Percentiles rank a stretch among this genome's conserved stretches.
phyloP scores from a whole-genome alignment of 371 early-diverging fungal species.

The Phascolomyces articulosus region DNA sequence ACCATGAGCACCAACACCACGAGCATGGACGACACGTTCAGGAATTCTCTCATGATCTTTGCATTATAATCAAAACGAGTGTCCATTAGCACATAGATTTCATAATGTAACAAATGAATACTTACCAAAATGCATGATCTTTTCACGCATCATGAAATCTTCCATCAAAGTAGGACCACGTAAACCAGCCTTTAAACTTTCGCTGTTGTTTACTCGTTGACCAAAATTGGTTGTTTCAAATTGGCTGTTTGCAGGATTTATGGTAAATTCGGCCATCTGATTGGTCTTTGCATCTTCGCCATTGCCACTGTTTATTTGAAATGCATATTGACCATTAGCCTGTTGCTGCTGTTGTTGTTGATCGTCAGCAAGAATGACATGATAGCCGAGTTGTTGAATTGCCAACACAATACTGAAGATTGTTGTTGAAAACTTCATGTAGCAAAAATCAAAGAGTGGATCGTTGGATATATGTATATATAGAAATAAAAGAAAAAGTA shows the following conservation, averaged over 20 bases:
- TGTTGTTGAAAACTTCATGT: neutral
- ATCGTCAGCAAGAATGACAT: neutral
- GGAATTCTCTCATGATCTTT: slow-evolving; percentile 41
- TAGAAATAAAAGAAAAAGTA: neutral
- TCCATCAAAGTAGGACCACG: slow-evolving; percentile 54
- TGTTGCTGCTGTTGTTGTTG: neutral
- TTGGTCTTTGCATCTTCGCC: neutral
- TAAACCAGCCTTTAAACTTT: slow-evolving; percentile 38
- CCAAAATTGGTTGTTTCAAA: slow-evolving; percentile 18
- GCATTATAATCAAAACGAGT: no score
- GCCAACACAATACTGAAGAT: slow-evolving; percentile 2
- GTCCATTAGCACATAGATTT: neutral
- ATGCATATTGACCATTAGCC: slow-evolving; percentile 11
- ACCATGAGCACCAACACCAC: slow-evolving; percentile 59
- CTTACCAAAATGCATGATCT: slow-evolving; percentile 58
- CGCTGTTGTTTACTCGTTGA: slow-evolving; percentile 18
- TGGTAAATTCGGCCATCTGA: neutral
- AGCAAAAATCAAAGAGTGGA: no score
- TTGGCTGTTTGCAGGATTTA: slow-evolving; percentile 1
- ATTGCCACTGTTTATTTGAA: slow-evolving; percentile 4
- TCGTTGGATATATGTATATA: no score
- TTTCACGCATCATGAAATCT: slow-evolving; percentile 54
- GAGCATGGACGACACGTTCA: slow-evolving; percentile 59
- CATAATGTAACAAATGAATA: neutral
- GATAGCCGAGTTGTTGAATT: neutral